Conservation (phyloP, 208 protist genomes). For the Angomonas deanei region DNA sequence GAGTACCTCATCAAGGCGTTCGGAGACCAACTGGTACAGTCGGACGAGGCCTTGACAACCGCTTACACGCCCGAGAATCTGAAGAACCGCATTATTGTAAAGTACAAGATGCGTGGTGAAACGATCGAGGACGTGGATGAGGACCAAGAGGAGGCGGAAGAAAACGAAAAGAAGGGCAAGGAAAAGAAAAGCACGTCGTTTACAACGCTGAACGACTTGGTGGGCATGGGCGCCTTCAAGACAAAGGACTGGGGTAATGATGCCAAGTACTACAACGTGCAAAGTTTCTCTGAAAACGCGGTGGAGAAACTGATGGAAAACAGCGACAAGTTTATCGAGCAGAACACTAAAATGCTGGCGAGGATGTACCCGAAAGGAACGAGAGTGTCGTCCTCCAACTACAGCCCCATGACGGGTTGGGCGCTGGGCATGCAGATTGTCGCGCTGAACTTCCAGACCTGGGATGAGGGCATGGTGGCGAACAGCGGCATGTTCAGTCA, state of each 20-base stretch:
- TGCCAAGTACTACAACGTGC: conserved; percentile 39
- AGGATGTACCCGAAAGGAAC: conserved; percentile 89
- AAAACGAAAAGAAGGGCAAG: background rate
- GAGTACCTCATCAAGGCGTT: conserved; percentile 31
- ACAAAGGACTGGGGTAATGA: conserved; percentile 40
- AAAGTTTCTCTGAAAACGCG: conserved; percentile 54
- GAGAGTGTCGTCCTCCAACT: conserved; percentile 84
- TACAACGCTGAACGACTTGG: conserved; percentile 23
- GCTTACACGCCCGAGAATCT: conserved; percentile 31
- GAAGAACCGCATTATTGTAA: conserved; percentile 29
- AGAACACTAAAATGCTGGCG: conserved; percentile 64
- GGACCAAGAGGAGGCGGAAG: conserved; percentile 4
- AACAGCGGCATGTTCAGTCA: conserved; percentile 81
- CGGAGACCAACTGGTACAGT: conserved; percentile 20
- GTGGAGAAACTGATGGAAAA: conserved; percentile 26
- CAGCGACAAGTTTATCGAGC: conserved; percentile 21
- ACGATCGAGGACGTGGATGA: conserved; percentile 21
- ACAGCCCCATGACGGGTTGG: conserved; percentile 60
- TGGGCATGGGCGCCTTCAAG: conserved; percentile 39
- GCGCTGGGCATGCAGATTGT: conserved; percentile 68
- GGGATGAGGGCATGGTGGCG: conserved; percentile 38
- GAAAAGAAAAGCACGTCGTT: background rate
- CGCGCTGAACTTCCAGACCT: conserved; percentile 86
- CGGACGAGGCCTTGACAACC: conserved; percentile 10
- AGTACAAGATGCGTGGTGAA: conserved; percentile 34